Base-by-base conservation (phyloP, 768 basidiomycete species). In the Tremella fuciformis region DNA sequence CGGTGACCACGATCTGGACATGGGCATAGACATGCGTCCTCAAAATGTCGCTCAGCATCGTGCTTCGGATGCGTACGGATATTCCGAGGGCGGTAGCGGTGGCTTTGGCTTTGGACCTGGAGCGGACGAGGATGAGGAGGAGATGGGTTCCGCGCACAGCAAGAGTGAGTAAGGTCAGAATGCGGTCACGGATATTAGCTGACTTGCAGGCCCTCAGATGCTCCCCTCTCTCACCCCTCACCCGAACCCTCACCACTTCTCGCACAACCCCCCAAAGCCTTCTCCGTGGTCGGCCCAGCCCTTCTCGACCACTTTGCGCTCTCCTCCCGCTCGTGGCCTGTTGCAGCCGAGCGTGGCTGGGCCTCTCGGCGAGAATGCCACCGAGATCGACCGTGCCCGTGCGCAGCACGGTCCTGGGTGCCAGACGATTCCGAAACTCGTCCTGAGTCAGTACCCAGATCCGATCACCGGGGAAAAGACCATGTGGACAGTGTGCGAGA, bases 71-170 rank as follows among this genome's bases (percentile, higher is more conserved):
- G 13, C 15, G 38, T 68, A 71, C 34, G 48, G 46, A 3, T 71
- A 59, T 48, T 62, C 54, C 1, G 52, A 51, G 4, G 44, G 53
- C 4, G 71, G 71, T 1, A 64, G 55, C 48, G 71, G 71, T 1
- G 71, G 71, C 3, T 69, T 73, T 34, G 66, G 68, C 1, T 73
- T 73, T 34, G 71, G 71, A 9, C 71, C 71, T 22, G 71, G 71
- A 2, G 65, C 68, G 0, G 68, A 70, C 52, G 71, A 73, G 51
- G 71, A 73, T 56, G 69, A 66, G 47, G 59, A 65, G 19, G 63
- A 64, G 46, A 50, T 49, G 61, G 59, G 57, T 13, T 25, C 18
- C 2, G 26, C 34, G 34, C 13, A 34, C 37, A 18, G 18, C 26
- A 52, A 37, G 21, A 52, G 52, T 37, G 50, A 57, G 50, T 25